Base-by-base conservation (phyloP, 2,329 filamentous ascomycete genomes). In the Colletotrichum sp. region DNA sequence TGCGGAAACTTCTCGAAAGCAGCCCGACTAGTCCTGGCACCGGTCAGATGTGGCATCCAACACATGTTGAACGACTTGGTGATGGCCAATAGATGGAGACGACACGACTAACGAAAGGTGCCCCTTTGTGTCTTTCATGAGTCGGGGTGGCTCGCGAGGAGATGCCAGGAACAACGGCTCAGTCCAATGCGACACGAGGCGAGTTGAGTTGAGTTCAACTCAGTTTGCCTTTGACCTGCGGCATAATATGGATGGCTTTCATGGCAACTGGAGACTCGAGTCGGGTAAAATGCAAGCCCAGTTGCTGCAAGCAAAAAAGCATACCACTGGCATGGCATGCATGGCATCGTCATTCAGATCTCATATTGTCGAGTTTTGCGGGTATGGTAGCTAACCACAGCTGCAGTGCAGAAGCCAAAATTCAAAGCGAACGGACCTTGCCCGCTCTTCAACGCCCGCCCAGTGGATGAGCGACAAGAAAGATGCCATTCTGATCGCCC, bases 1-100 rank as follows among this genome's bases (percentile, higher is more conserved):
- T 24, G 57, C 43, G 28, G 70, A 75, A 75, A 30, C 63, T 75
- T 73, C 73, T 75, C 57, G 73, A 73, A 75, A 64, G 68, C 24
- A 72, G 32, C 69, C 55, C 18, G 9, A 73, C 32, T 26, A 18
- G 58, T 58, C 57, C 57, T 67, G 64, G 57, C n/a, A 36, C 6
- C 24, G 21, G 30, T 16, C 32, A 30, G 24, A 30, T 21, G 61
- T 28, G 34, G 12, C 48, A 58, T 36, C 48, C 48, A 64, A 34
- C 38, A 55, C 36, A 36, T 48, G 34, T 63, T n/a, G 38, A 36
- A 55, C 24, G 24, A n/a, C 21, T n/a, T 52, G 38, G 16, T 32
- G 10, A 18, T n/a, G 43, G 18, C 48, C 67, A 71, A 60, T 71
- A 30, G 65, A 28, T 18, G 32, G n/a, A n/a, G 26, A 18, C 32